Base-by-base conservation (phyloP, 2,329 filamentous ascomycete genomes). In the Dactylellina haptotyla region DNA sequence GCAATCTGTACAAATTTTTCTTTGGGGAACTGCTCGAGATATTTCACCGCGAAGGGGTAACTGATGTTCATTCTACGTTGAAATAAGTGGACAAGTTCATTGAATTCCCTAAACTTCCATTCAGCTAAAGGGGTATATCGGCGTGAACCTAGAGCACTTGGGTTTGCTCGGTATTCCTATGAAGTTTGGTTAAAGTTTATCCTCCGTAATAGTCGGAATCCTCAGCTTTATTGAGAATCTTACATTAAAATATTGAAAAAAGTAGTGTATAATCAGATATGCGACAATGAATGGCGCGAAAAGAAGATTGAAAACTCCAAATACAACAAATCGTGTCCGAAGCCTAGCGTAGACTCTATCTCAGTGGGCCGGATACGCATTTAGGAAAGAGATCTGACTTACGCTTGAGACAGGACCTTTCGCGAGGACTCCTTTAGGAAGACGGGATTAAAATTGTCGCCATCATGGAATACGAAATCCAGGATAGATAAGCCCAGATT, bases 91-190 rank as follows among this genome's bases (percentile, higher is more conserved):
- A 90, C 90, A 0, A 99, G 85, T 80, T 99, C 95, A 78, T 99
- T 99, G 85, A 98, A 99, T 80, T 98, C 94, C 51, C 95, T 89
- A 75, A 99, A 97, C 78, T 97, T 98, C 95, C 95, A 99, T 80
- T 97, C 91, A 0, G 95, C 95, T 56, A 97, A 86, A 0, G 93
- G 91, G 0, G 94, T 98, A 79, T 97, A 99, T 76, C 93, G 89
- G 41, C 95, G 88, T 14, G 92, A 90, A n/a, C 91, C 90, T 37
- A 97, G 87, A 75, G 93, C 89, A 0, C 92, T 88, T 0, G 92
- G 94, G 75, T 97, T 96, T 79, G 93, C 96, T 81, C 97, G 93
- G 79, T 96, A 97, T 83, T 99, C 94, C 90, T 92, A 72, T n/a
- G n/a, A n/a, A n/a, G 2, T 48, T 2, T 4, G 45, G 3, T 10